These are phyloP conservation scores for Talaromyces atroroseus DNA, from an alignment of 2,329 filamentous ascomycete species.

Conservation along the genomic window DNA sequence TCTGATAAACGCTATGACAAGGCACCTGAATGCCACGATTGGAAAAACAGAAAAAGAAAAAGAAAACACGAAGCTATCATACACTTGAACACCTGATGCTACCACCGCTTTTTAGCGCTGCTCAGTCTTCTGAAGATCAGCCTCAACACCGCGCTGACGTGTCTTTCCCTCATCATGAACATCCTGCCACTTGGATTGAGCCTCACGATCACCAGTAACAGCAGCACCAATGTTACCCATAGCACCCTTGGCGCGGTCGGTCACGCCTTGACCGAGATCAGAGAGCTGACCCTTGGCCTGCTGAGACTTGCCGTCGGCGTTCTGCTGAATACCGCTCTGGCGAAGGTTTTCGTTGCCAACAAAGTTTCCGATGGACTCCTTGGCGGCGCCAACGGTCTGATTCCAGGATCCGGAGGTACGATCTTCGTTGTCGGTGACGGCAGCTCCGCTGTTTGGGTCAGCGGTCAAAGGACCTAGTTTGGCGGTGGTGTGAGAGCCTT, in stretches of 20 bases:
- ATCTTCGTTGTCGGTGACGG: slow-evolving; percentile 66
- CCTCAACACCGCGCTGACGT: slow-evolving; percentile 74
- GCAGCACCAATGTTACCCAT: slow-evolving; percentile 67
- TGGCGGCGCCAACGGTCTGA: slow-evolving; percentile 80
- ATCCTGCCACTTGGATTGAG: slow-evolving; percentile 60
- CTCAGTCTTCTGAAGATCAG: slow-evolving; percentile 64
- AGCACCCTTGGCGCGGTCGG: slow-evolving; percentile 63
- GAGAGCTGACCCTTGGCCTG: slow-evolving; percentile 77
- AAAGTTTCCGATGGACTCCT: slow-evolving; percentile 72
- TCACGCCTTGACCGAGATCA: slow-evolving; percentile 64
- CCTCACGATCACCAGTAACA: slow-evolving; percentile 63
- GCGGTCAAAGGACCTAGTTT: slow-evolving; percentile 70
- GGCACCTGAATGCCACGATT: neutral
- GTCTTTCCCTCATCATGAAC: slow-evolving; percentile 81
- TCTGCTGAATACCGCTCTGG: slow-evolving; percentile 69
- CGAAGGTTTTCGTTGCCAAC: slow-evolving; percentile 72
- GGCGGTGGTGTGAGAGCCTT: slow-evolving; percentile 67
- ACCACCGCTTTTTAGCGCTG: neutral
- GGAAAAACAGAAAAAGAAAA: neutral
- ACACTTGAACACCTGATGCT: neutral
- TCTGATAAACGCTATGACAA: neutral
- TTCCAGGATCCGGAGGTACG: slow-evolving; percentile 72
- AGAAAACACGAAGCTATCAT: neutral
- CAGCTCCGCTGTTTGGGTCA: slow-evolving; percentile 60
- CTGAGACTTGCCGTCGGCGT: slow-evolving; percentile 70